Conservation (phyloP, 2,329 filamentous ascomycete species). For the Mollisiaceae sp. region DNA sequence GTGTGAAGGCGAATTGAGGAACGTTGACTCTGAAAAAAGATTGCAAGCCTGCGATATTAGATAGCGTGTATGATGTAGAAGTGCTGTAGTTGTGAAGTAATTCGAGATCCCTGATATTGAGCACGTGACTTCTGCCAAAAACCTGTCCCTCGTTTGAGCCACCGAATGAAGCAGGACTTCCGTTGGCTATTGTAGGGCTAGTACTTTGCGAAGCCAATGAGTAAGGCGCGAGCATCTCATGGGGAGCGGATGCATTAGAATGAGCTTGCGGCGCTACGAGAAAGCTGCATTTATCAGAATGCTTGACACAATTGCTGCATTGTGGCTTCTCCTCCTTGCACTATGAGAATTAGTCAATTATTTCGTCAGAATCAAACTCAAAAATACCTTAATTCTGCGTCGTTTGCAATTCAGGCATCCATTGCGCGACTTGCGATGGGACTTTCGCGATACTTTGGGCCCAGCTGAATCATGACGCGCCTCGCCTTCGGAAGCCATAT, state of each 20-base stretch:
- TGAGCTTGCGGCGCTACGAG: neutral
- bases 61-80: conserved; percentile 26
- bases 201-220: neutral
- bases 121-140: conserved; percentile 3
- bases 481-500: conserved; percentile 3
- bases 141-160: neutral
- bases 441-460: conserved; percentile 15
- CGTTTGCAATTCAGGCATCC: conserved; percentile 30
- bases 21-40: conserved; percentile 27
- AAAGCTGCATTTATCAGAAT: conserved; percentile 25
- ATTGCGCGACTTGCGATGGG: conserved; percentile 30
- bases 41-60: conserved; percentile 11
- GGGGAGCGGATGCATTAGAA: neutral
- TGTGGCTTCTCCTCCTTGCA: conserved; percentile 33
- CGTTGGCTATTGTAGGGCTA: neutral
- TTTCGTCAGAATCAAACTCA: neutral
- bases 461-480: neutral
- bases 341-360: conserved; percentile 16
- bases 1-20: conserved; percentile 26
- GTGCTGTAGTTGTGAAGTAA: conserved; percentile 32
- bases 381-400: conserved; percentile 28
- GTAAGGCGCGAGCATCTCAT: neutral
- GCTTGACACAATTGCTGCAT: conserved; percentile 30
- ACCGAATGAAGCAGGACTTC: neutral
- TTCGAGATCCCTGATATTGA: conserved; percentile 27